Base-by-base conservation (phyloP, 2,329 filamentous ascomycete genomes). In the Cercospora sp. region DNA sequence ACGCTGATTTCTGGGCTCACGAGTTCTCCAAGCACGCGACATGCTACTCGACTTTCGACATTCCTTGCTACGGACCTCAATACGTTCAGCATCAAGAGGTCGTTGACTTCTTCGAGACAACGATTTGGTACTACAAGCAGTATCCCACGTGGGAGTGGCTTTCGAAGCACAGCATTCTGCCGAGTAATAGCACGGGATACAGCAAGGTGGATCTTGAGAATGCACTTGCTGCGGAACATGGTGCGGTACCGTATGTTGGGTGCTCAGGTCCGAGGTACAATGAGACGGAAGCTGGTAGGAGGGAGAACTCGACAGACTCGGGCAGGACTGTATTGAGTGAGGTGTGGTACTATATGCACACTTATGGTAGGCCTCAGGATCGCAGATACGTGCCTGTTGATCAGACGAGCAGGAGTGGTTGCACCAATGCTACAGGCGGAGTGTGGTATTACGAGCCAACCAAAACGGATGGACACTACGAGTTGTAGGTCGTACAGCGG, bases 281-380 rank as follows among this genome's bases (percentile, higher is more conserved):
- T 75, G 80, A 84, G 70, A 90, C 88, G 13, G 82, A 76, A 21
- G 86, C 84, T 7, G 88, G 89, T 1, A 82, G 79, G 68, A 84
- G 85, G 21, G 62, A 62, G 26, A 84, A 72, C 60, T 74, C 83
- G 2, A 73, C 74, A 2, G 88, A 90, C 73, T 84, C 81, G 66
- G 88, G 89, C 1, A 80, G 80, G 70, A 90, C 87, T 1, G 81
- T 84, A 34, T 72, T 91, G 59, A 84, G 77, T 67, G 89, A 91
- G 82, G 82, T 89, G 12, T 91, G 88, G 88, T 91, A 90, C 75
- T 90, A 89, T 74, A 83, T 86, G 77, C 85, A 90, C 77, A 85
- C 86, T 1, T 83, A 82, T 65, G 88, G 88, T 3, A 78, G 82
- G 16, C 84, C 87, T 6, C 89, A 90, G 79, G 79, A 83, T 65